Evolutionary conservation across 1,284 basidiomycete genomes (phyloP), one percentile per base, ranked within the genome.

Genomic region (Trichosporon sp.): DNA sequence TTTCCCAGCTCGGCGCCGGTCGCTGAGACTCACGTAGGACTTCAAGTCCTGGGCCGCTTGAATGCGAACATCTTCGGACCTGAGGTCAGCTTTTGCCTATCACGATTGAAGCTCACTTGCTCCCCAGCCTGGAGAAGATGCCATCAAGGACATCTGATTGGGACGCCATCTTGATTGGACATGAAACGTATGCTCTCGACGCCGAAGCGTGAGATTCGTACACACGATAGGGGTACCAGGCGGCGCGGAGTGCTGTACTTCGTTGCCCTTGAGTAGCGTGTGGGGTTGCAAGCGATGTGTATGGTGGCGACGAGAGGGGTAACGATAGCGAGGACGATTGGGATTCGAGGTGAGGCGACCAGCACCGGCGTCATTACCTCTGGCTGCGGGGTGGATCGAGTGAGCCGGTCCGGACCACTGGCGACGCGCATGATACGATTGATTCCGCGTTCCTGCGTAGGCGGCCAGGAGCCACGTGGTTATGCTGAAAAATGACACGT

Each of bases 111-210:
- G 58, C 74, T 65, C 25, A 77, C 75, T 74, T 77, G 65, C 64
- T 72, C 13, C 70, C 71, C 19, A 78, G 69, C 5, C 71, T 70
- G 58, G 70, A 60, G 62, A 77, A 78, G 69, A 78, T 78, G 70
- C 65, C 71, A 61, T 77, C 77, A 63, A 78, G 72, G 23, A 71
- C 71, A 66, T 78, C 77, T 46, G 76, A 74, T 68, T 73, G 73
- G 32, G 72, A 69, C 1, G 74, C 65, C 77, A 78, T 78, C 21
- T 14, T 58, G 68, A 44, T 44, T 21, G 23, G 63, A 59, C 69
- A 59, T 29, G 49, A 31, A 29, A 25, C 16, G 49, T 16, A 21
- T 44, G 44, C 21, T 54, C 49, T 29, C 19, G 9, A 13, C 44
- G 21, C 16, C 23, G 32, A 58, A 37, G 56, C 33, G 21, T 32